phyloP scores from a whole-genome alignment of 805 yeast genomes.

The Starmera pachycereana region DNA sequence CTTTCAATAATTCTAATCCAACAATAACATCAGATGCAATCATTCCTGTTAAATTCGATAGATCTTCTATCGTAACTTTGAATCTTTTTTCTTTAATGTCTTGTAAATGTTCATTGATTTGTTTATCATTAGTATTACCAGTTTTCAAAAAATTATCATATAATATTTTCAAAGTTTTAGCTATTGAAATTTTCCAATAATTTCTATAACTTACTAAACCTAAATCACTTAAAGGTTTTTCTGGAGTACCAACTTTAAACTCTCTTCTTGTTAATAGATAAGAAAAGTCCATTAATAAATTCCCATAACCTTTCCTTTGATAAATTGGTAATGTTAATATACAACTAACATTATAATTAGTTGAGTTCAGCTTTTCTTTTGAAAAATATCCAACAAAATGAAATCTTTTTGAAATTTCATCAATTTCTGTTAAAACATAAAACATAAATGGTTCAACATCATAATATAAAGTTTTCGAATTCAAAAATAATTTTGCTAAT shows the following conservation, averaged over 20 bases:
- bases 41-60: slow-evolving; percentile 75
- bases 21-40: slow-evolving; percentile 76
- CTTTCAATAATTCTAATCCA: slow-evolving; percentile 70
- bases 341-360: slow-evolving; percentile 81
- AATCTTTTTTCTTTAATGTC: slow-evolving; percentile 1
- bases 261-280: slow-evolving; percentile 71
- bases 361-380: slow-evolving; percentile 65
- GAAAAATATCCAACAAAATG: slow-evolving; percentile 93
- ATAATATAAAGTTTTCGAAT: slow-evolving; percentile 85
- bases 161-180: slow-evolving; percentile 26
- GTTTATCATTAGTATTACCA: background rate
- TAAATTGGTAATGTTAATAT: slow-evolving; percentile 81
- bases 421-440: slow-evolving; percentile 70
- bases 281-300: slow-evolving; percentile 79
- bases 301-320: slow-evolving; percentile 86
- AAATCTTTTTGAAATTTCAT: slow-evolving; percentile 32
- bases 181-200: slow-evolving; percentile 70
- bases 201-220: slow-evolving; percentile 80
- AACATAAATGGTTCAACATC: slow-evolving; percentile 95
- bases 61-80: slow-evolving; percentile 42
- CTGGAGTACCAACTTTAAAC: slow-evolving; percentile 83
- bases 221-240: slow-evolving; percentile 81
- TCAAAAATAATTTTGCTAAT: slow-evolving; percentile 78
- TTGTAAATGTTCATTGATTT: background rate
- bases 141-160: background rate